Evolutionary conservation across 1,284 basidiomycete genomes (phyloP), one percentile per base, ranked within the genome.

Genomic region (Trametes sp.): DNA sequence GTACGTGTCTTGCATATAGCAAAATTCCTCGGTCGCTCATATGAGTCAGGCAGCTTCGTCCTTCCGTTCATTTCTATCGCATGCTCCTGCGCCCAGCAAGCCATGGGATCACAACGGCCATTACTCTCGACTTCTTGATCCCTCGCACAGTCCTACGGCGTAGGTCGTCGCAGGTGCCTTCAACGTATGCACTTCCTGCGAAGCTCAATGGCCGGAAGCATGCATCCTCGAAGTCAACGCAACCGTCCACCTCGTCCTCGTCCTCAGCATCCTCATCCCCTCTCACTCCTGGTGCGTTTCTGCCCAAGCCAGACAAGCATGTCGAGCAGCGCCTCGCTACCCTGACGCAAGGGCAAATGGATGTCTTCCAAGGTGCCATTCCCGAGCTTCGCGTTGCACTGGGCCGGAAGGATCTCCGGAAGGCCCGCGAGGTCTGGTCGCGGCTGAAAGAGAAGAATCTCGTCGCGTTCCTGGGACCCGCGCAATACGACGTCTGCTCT

Each of bases 391-490:
- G 59, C 21, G 41, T 28, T 2, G 66, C 68, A 4, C 57, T 73
- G 26, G 10, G 50, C 16, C 31, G 50, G 4, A 41, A 55, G 1
- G 67, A 76, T 59, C n/a, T 67, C 8, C 4, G 53, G 6, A 49
- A 50, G 5, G 68, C 81, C 11, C 71, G 77, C 61, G 63, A 72
- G 44, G 62, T 77, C 38, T 89, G 87, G 87, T 57, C 71, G 28
- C 65, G 71, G 29, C 75, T 90, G 23, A 78, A 81, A 57, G 66
- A 78, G 58, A 76, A 78, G 63, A 76, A 78, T 53, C 74, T 84
- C 53, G 67, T 84, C 8, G 75, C 76, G 52, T 72, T 82, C 48
- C 73, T 87, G 29, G 80, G 80, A 35, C 77, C 75, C 16, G 53
- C 77, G 6, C 79, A 83, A 50, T 64, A 82, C 31, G 73, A 77